Evolutionary conservation across 208 protist species (phyloP), one percentile per base, ranked within the genome.

Genomic region (Trypanosoma platydactyli): DNA sequence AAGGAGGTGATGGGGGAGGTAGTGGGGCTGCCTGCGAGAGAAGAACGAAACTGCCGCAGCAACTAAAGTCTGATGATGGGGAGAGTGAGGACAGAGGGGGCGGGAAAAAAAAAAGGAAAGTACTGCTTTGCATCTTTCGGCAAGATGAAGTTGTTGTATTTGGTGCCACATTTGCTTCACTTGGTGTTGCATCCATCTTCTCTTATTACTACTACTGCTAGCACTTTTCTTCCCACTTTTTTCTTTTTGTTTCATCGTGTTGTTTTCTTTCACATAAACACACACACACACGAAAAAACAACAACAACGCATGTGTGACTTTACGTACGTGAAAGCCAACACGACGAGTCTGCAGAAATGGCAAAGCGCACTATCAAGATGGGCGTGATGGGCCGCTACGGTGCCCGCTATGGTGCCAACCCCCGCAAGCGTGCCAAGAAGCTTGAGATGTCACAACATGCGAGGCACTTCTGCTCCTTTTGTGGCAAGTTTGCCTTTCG

Each of bases 311-410:
- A 62, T 49, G 15, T 40, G 15, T 53, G 61, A 1, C 59, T 65
- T 16, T 48, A 27, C 40, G 12, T 57, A 41, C 18, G 52, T 38
- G 68, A 15, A 38, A 46, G 51, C 45, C 49, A 56, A 15, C 53
- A 45, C 41, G 38, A 15, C 18, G 45, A 24, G 51, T 55, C 29
- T 16, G 20, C 5, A 38, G 9, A 9, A 66, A 97, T 97, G 98
- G 79, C 94, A 51, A 99, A 99, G 84, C 96, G 97, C 68, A 99
- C 98, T 20, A 97, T 98, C 64, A 99, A 99, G 95, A 98, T 99
- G 88, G 98, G 98, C 77, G 94, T 99, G 74, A 97, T 98, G 83
- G 98, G 98, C 58, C 99, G 99, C 90, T 99, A 99, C 83, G 98
- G 97, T 74, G 97, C 97, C 78, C 94, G 98, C 79, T 99, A 99